Conservation (phyloP, 2,329 filamentous ascomycete genomes). For the Fusarium xyrophilum region DNA sequence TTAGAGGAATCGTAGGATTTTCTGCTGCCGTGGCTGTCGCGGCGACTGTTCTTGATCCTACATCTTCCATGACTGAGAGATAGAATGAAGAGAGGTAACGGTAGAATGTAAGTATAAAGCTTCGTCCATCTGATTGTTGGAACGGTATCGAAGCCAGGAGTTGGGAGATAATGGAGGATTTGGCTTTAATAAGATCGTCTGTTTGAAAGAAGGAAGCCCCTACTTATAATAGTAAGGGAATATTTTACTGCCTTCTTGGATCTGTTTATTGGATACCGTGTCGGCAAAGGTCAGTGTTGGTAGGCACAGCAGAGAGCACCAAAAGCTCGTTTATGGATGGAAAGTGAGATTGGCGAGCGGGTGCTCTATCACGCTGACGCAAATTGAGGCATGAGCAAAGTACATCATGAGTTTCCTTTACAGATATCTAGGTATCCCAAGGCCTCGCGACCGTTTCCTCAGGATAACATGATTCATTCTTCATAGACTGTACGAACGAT, state of each 20-base stretch:
- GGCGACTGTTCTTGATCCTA: background rate
- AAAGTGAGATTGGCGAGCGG: background rate
- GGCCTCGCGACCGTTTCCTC: background rate
- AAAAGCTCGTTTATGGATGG: background rate
- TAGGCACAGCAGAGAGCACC: background rate
- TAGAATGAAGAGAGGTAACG: background rate
- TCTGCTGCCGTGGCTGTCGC: background rate
- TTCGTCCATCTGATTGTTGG: background rate
- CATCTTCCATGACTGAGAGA: background rate
- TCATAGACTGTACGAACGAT: conserved; percentile 13
- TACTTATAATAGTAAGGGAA: no score
- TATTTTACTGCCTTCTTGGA: background rate
- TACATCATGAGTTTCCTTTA: no score
- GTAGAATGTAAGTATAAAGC: background rate
- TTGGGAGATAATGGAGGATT: background rate
- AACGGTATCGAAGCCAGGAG: background rate
- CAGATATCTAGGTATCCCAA: background rate
- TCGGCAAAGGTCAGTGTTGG: background rate
- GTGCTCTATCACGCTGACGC: background rate
- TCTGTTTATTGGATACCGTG: background rate
- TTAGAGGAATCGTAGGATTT: no score
- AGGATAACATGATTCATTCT: conserved; percentile 18
- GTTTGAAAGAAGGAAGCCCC: background rate
- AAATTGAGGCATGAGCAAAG: background rate
- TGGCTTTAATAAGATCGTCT: background rate